Percentiles rank a stretch among this genome's conserved stretches.
Conservation (phyloP, 2,329 filamentous ascomycete species). For the Fusarium brevicatenulatum region DNA sequence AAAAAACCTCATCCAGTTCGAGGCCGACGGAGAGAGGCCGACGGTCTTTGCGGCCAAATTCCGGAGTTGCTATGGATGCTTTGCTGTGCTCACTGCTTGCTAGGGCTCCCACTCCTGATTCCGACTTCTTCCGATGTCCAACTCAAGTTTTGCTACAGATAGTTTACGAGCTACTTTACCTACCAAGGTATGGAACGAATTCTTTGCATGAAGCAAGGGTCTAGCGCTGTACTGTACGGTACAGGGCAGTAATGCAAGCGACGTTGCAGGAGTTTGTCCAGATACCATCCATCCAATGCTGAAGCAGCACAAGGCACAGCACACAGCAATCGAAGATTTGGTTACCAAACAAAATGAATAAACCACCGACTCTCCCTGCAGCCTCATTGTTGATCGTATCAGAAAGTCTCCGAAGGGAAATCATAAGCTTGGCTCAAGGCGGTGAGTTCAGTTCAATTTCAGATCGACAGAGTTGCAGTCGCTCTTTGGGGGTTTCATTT, state of each 20-base stretch:
- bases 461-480: conserved; percentile 25
- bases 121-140: conserved; percentile 38
- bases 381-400: not conserved
- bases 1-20: conserved; percentile 4
- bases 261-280: conserved; percentile 37
- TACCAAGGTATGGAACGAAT: conserved; percentile 10
- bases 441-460: conserved; percentile 32
- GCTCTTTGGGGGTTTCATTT: conserved; percentile 29
- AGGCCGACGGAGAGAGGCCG: conserved; percentile 22
- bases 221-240: conserved; percentile 24
- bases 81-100: not conserved
- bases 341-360: conserved; percentile 44
- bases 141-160: conserved; percentile 19
- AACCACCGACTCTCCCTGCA: conserved; percentile 5
- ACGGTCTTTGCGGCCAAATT: conserved; percentile 26
- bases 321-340: conserved; percentile 5
- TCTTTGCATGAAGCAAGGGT: conserved; percentile 30
- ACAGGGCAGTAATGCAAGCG: conserved; percentile 24
- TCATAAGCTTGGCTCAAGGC: conserved; percentile 21
- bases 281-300: not conserved
- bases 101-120: conserved; percentile 23
- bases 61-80: conserved; percentile 13
- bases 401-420: not conserved
- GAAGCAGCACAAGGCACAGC: conserved; percentile 6
- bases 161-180: conserved; percentile 25